Evolutionary conservation across 2,329 filamentous ascomycete species (phyloP), one percentile per base, ranked within the genome.

Genomic region (Calonectria multiphialidica): DNA sequence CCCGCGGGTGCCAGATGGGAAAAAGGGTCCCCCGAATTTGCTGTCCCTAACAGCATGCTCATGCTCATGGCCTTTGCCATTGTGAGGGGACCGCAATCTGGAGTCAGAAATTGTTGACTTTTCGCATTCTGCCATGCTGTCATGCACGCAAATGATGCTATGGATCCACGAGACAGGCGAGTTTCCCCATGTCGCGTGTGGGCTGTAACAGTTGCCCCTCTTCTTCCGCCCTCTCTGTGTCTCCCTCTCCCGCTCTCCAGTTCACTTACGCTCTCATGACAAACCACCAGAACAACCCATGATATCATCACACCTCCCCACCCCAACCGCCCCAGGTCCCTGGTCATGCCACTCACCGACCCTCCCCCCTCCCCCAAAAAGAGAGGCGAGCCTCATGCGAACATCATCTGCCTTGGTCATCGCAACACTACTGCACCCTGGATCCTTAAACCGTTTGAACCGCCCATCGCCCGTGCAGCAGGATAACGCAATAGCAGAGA

Each of bases 261-360:
- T 33, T 47, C n/a, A 44, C 61, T 35, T 50, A 37, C 16, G 35
- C 63, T 64, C n/a, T 59, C 67, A 70, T 66, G 68, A 69, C 75
- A 53, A 72, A 47, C 61, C 49, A 59, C 53, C 53, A 75, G 53
- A 62, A 57, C 57, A 72, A 74, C 76, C 76, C 76, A 78, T 78
- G 76, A 78, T 78, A 78, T 77, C 76, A 78, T 78, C 75, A 77
- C 71, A 50, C 72, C 74, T 73, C 75, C 75, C 75, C 74, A 76
- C 70, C 57, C 30, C 21, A 53, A 45, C 40, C 44, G 28, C 8
- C 30, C 61, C 28, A 40, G 28, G 33, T 70, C 74, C 70, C 59
- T 69, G 76, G 75, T 78, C 77, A 78, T 76, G 74, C 74, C 75
- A 79, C 74, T 70, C 61, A 53, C 59, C 47, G 62, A 25, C 23